Evolutionary conservation across 805 yeast genomes (phyloP).

Genomic region (Diddensiella caesifluorescens): DNA sequence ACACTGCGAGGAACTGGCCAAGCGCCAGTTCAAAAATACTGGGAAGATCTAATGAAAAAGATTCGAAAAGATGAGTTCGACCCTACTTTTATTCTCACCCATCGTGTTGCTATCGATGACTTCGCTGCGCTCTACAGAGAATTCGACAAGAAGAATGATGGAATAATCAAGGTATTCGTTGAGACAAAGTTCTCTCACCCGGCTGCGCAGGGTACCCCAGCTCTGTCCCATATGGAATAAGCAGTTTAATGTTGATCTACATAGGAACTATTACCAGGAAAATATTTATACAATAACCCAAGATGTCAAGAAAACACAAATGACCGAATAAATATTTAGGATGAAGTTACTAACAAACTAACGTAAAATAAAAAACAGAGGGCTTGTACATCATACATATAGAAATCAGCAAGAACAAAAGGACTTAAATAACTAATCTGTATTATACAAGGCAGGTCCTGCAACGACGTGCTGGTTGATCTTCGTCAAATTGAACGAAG

Average conservation of each 20-base stretch:
- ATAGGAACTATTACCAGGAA: no score
- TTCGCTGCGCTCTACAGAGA: constrained; percentile 15
- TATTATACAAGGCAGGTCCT: no score
- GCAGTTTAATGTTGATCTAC: no score
- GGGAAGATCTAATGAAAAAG: constrained; percentile 13
- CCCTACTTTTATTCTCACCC: constrained; percentile 16
- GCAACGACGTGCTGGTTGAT: constrained; percentile 3
- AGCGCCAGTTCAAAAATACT: constrained; percentile 18
- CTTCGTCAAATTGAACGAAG: constrained; percentile 3
- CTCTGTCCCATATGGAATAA: neutral
- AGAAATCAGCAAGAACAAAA: no score
- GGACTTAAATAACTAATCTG: no score
- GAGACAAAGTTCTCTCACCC: constrained; percentile 11
- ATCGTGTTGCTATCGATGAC: constrained; percentile 18
- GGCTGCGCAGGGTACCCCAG: neutral
- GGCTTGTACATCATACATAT: no score
- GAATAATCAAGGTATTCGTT: constrained; percentile 17
- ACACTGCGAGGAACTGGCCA: constrained; percentile 16
- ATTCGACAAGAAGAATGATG: constrained; percentile 20
- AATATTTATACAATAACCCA: no score
- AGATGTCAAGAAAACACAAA: no score
- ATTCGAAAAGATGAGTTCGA: constrained; percentile 17
- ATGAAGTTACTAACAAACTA: no score
- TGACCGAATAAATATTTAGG: no score
- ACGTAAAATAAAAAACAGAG: no score